Base-by-base conservation (phyloP, 148 eudicot species). In the Selenicereus undatus region DNA sequence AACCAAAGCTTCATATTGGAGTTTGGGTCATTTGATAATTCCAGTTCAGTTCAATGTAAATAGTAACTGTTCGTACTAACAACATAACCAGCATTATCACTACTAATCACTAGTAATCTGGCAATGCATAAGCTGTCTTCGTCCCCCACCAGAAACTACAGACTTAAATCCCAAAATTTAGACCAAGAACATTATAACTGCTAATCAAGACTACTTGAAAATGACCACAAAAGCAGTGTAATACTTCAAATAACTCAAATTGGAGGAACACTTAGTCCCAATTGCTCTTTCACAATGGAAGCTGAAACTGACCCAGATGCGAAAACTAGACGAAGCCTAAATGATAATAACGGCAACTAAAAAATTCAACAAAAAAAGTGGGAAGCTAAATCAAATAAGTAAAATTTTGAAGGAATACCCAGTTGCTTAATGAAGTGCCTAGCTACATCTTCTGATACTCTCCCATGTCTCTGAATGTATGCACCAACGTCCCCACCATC, bases 401-500 rank as follows among this genome's bases (percentile, higher is more conserved):
- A 11, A 12, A 77, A 80, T 14, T 56, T 56, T 3, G 24, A 42
- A 74, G 56, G 22, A 30, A 65, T 85, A 89, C 91, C 91, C 79
- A 89, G 80, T 73, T 89, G 91, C 79, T 78, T 89, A 81, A 89
- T 85, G 78, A 89, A 89, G 85, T 89, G 89, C 74, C 81, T 89
- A 64, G 89, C 91, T 85, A 80, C 85, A 80, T 86, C 86, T 82
- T 87, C 88, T 1, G 91, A 81, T 0, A 87, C 89, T 87, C 85
- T 85, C 27, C 91, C 91, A 81, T 84, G 87, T 32, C 85, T 83
- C 54, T 87, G 81, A 84, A 89, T 85, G 81, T 89, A 89, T 39
- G 79, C 89, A 22, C 88, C 89, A 45, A 89, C 82, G 84, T 89
- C 91, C 2, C 91, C 91, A 29, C 91, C 91, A 43, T 84, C 86